Base-by-base conservation (phyloP, 495 filamentous ascomycete genomes). In the Aspergillus saccharolyticus region DNA sequence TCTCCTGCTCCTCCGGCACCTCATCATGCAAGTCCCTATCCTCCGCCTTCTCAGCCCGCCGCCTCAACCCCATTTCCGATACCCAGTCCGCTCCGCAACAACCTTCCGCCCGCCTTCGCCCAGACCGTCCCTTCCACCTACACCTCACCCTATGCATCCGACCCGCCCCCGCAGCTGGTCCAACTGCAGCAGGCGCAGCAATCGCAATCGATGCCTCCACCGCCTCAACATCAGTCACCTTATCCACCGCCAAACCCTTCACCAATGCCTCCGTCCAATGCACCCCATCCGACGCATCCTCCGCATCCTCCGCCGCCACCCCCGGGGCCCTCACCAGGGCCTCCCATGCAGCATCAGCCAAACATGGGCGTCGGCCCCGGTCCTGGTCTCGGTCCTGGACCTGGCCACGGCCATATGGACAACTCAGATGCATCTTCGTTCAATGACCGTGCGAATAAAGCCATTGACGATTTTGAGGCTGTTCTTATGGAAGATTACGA, bases 401-500 rank as follows among this genome's bases (percentile, higher is more conserved):
- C n/a, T n/a, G n/a, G n/a, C n/a, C n/a, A n/a, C n/a, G 53, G 63
- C 75, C 58, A 72, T 65, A 62, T 75, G 72, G 62, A 78, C 72
- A 63, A 74, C 65, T 54, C 77, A 73, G 70, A 82, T 22, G 54
- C 58, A 43, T 66, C 69, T 7, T 75, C 72, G 50, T 79, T 78
- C 70, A 71, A 66, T 61, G 77, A 81, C 17, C 67, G 75, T 44
- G 75, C 76, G 12, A 74, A 75, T 63, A 77, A 78, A 62, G 74
- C 75, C n/a, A 76, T 78, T 51, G 75, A 78, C 56, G 74, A 77
- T 58, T 78, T 78, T 45, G 75, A 78, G 51, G 68, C 71, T 39
- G 73, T 78, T 19, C 67, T 78, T 15, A 73, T 77, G 70, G 74
- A 78, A 47, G 75, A 78, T 52, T 78, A 77, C 54, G 74, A 77